A percentile compares a stretch with the other conserved stretches of the same genome.
Conservation (phyloP, 257 asterid species). For the Solanum clarkiae region DNA sequence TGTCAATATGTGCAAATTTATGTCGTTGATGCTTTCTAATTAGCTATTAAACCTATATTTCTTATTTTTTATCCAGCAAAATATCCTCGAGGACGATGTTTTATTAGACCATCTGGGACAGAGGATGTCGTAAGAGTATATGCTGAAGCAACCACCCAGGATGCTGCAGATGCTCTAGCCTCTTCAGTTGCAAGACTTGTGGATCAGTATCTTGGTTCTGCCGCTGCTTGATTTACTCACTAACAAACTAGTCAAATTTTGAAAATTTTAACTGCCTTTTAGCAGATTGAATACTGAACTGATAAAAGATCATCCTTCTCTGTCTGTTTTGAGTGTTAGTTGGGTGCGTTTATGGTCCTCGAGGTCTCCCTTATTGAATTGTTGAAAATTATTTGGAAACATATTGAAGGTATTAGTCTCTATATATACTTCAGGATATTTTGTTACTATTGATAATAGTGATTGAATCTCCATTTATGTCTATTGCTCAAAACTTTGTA, state of each 20-base stretch:
- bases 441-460: background rate
- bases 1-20: background rate
- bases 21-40: too few relatives aligned
- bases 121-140: slow-evolving; percentile 91
- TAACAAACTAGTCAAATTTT: background rate
- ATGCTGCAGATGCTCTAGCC: slow-evolving; percentile 65
- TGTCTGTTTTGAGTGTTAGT: background rate
- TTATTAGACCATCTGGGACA: slow-evolving; percentile 88
- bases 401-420: background rate
- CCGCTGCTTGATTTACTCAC: slow-evolving; percentile 5
- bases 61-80: slow-evolving; percentile 34
- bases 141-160: slow-evolving; percentile 77
- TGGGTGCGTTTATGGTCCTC: background rate
- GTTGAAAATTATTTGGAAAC: background rate
- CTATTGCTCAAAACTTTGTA: background rate
- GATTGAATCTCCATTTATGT: background rate
- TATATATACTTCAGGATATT: background rate
- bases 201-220: slow-evolving; percentile 44
- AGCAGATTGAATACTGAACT: background rate
- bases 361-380: background rate
- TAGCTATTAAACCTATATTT: background rate
- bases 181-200: slow-evolving; percentile 55
- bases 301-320: background rate
- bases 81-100: slow-evolving; percentile 64
- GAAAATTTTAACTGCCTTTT: background rate